Conservation (phyloP, 2,329 filamentous ascomycete species). For the Ophiocordyceps australis region DNA sequence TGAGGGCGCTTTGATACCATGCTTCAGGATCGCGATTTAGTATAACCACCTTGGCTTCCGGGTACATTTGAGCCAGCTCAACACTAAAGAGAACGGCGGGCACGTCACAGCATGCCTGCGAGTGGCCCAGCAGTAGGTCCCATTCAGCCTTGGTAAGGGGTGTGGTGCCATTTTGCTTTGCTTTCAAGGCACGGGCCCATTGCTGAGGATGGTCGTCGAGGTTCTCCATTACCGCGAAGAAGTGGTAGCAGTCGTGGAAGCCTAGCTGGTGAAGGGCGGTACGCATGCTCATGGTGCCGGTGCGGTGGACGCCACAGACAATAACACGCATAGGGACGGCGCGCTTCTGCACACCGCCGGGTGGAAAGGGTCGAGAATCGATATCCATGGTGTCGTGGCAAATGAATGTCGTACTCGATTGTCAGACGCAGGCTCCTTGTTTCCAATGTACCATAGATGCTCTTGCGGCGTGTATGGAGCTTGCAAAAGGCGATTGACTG, state of each 20-base stretch:
- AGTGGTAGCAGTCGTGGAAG: slow-evolving; percentile 12
- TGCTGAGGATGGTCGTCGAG: slow-evolving; percentile 6
- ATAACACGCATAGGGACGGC: slow-evolving; percentile 20
- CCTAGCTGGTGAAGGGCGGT: slow-evolving; percentile 8
- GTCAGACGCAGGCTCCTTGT: too few species aligned
- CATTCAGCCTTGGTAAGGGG: slow-evolving; percentile 20
- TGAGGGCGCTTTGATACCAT: slow-evolving; percentile 15
- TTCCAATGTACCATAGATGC: too few species aligned
- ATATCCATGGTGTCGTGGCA: too few species aligned
- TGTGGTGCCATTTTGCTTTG: slow-evolving; percentile 12
- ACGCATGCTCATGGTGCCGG: slow-evolving; percentile 16
- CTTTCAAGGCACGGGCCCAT: slow-evolving; percentile 14
- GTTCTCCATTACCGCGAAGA: slow-evolving; percentile 7
- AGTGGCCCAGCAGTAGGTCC: slow-evolving; percentile 24
- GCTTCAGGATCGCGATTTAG: slow-evolving; percentile 18
- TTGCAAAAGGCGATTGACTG: too few species aligned
- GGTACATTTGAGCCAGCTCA: slow-evolving; percentile 15
- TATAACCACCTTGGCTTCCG: slow-evolving; percentile 19
- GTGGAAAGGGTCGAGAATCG: too few species aligned
- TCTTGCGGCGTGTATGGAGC: too few species aligned
- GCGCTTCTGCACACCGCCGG: slow-evolving; percentile 6
- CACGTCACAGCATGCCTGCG: slow-evolving; percentile 33
- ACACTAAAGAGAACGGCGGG: slow-evolving; percentile 33
- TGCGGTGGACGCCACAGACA: slow-evolving; percentile 18
- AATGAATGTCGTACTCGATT: too few species aligned